Evolutionary conservation across 179 eudicot genomes (phyloP), one percentile per base, ranked within the genome.

Genomic region (Gypsophila paniculata): DNA sequence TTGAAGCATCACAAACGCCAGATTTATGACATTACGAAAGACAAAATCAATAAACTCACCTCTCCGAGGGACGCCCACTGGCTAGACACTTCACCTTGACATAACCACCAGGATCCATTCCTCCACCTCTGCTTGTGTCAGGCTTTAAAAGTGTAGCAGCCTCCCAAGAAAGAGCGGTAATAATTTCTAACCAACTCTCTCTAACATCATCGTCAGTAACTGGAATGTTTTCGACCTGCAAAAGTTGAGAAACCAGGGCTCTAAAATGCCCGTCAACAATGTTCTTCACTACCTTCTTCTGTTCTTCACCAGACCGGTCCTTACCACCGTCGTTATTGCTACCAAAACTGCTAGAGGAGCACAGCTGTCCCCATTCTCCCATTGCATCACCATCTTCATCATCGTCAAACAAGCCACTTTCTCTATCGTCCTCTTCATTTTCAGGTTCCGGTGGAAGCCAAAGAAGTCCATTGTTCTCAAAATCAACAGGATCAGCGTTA

Each of bases 391-490:
- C 89, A 49, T 82, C 88, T 60, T 85, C 88, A 49, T 84, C 91
- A 63, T 88, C 94, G 53, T 88, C 95, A 78, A 76, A 87, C 61
- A 85, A 38, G 70, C 76, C 67, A 59, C 83, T 75, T 78, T 90
- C 93, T 74, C 81, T 82, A 44, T 88, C 96, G 77, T 92, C 98
- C 77, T 90, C 98, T 83, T 89, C 96, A 71, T 95, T 91, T 75
- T 95, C 99, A 18, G 99, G 96, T 76, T 92, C 99, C 61, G 99
- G 99, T 6, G 99, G 99, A 70, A 95, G 86, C 99, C 99, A 95
- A 36, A 95, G 85, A 75, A 88, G 87, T 74, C 91, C 95, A 75
- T 89, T 92, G 72, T 86, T 92, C 74, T 95, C 99, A 83, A 88
- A 95, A 78, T 95, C 99, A 62, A 95, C 93, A 54, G 93, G 91